Conservation (phyloP, 192 early-diverging fungal species). For the Backusella westeae region DNA sequence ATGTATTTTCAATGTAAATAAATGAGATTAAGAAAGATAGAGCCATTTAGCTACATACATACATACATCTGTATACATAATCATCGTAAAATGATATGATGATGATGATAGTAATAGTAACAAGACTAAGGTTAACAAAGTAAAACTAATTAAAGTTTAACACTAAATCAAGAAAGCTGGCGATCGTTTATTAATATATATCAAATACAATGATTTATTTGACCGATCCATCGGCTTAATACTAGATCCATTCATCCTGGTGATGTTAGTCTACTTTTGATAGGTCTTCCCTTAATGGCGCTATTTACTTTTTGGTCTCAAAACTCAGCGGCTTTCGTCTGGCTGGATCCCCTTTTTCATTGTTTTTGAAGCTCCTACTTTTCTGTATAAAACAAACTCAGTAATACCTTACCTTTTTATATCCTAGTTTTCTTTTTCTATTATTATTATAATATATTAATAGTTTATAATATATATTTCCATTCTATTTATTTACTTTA, state of each 20-base stretch:
- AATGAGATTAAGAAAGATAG: not conserved
- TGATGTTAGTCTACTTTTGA: not conserved
- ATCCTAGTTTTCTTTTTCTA: not conserved
- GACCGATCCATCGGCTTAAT: not conserved
- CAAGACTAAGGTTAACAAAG: not conserved
- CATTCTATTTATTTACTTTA: not conserved
- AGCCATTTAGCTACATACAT: not conserved
- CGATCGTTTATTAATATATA: not conserved
- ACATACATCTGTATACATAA: too few species aligned
- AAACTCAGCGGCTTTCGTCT: not conserved
- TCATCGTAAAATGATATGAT: too few species aligned
- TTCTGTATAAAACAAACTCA: not conserved
- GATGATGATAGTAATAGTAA: too few species aligned
- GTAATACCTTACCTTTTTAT: not conserved
- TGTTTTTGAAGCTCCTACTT: slow-evolving; percentile 1
- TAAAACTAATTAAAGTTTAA: not conserved
- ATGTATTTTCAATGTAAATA: not conserved
- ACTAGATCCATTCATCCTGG: not conserved
- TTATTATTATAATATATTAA: not conserved
- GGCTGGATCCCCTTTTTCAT: not conserved
- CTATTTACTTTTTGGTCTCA: not conserved
- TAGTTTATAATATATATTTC: not conserved
- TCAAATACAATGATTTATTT: not conserved
- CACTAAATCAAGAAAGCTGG: not conserved
- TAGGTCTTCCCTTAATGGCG: not conserved